Base-by-base conservation (phyloP, 2,329 filamentous ascomycete genomes). In the Sclerotinia borealis region DNA sequence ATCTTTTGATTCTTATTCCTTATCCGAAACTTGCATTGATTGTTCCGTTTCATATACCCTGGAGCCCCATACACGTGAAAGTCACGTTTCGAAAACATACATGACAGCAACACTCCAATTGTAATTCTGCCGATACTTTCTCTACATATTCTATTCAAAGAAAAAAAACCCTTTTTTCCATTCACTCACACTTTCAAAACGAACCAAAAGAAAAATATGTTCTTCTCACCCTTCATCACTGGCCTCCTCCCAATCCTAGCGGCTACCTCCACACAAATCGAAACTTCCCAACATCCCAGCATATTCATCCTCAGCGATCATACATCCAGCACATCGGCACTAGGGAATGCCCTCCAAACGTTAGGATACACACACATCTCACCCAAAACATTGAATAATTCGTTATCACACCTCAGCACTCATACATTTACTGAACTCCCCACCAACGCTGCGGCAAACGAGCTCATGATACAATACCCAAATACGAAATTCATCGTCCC, bases 151-250 rank as follows among this genome's bases (percentile, higher is more conserved):
- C 25, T 1, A 19, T 34, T 34, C 29, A 45, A 17, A 11, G n/a
- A 3, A n/a, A n/a, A n/a, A n/a, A n/a, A n/a, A n/a, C n/a, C 1
- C 2, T 7, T 6, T n/a, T 17, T 43, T 25, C 19, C 43, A 47
- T 22, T 41, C 25, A 17, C 22, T 29, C 25, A 1, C 27, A 43
- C 4, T 43, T 43, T 34, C 19, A 15, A 17, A 2, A 17, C 10
- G 1, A 43, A 13, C 4, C 13, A 17, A 56, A 17, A 34, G 31
- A 10, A 8, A 4, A 61, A 50, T 22, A 62, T 62, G 60, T 62
- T 62, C 52, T 62, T 62, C 43, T 37, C 60, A 41, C 31, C 60
- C 31, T 62, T 56, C 13, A 62, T 62, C 39, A 56, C 50, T 8
- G 31, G 39, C 3, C 51, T 62, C 25, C 60, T 62, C 19, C 60